Conservation (phyloP, 495 filamentous ascomycete genomes). For the Hypoxylon fragiforme region DNA sequence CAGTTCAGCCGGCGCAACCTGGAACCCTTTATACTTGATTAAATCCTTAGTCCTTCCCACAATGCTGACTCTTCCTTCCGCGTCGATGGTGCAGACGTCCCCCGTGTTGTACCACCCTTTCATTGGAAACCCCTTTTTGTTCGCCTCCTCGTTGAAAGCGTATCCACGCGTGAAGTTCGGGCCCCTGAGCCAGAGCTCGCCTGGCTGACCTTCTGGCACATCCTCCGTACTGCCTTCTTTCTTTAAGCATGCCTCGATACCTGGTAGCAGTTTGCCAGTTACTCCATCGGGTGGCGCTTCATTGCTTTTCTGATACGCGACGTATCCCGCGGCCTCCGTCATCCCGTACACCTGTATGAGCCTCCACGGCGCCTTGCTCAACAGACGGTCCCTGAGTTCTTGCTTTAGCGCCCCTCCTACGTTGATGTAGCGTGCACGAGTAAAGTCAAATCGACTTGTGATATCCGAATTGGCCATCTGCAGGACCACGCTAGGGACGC, state of each 20-base stretch:
- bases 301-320: constrained; percentile 27
- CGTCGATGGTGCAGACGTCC: constrained; percentile 62
- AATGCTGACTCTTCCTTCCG: constrained; percentile 61
- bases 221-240: constrained; percentile 44
- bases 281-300: constrained; percentile 21
- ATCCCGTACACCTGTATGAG: constrained; percentile 38
- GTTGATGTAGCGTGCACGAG: constrained; percentile 28
- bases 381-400: constrained; percentile 18
- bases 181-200: constrained; percentile 70
- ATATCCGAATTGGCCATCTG: constrained; percentile 31
- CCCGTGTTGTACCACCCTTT: constrained; percentile 71
- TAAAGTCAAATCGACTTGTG: constrained; percentile 26
- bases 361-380: constrained; percentile 23
- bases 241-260: constrained; percentile 34
- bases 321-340: constrained; percentile 37
- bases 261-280: constrained; percentile 29
- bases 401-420: constrained; percentile 27
- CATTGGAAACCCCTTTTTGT: constrained; percentile 54
- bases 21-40: constrained; percentile 73
- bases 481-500: constrained; percentile 33
- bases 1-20: constrained; percentile 74
- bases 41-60: constrained; percentile 70
- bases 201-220: constrained; percentile 56
- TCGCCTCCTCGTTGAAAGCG: constrained; percentile 62
- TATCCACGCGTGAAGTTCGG: constrained; percentile 67